These are phyloP conservation scores for Oryza officinalis DNA, from an alignment of 176 grass and related monocot genomes.

Conservation along the genomic window DNA sequence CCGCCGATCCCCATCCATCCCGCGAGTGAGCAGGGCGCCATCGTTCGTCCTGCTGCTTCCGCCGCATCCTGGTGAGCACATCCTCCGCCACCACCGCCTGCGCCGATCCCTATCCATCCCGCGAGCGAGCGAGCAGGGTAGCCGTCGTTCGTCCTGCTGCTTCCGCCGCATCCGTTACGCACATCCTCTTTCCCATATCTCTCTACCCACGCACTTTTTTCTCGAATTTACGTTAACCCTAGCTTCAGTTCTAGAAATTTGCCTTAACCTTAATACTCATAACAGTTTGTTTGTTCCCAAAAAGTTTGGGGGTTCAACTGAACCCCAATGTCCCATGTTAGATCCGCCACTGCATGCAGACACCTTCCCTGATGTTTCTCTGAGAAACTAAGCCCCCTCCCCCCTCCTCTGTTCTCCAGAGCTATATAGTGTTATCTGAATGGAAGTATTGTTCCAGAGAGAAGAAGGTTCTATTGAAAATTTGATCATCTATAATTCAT, in stretches of 20 bases:
- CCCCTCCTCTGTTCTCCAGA: slow-evolving; percentile 14
- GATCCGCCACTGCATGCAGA: neutral
- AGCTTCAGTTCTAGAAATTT: too few species aligned
- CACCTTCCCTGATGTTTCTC: neutral
- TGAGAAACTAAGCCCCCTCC: neutral
- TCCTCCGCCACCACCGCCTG: too few species aligned
- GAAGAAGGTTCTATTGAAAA: neutral
- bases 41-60: neutral
- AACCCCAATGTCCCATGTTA: neutral
- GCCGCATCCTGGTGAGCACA: too few species aligned
- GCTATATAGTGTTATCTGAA: slow-evolving; percentile 13
- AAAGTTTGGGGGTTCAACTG: too few species aligned
- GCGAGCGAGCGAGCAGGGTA: neutral
- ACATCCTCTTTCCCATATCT: neutral
- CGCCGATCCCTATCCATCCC: neutral
- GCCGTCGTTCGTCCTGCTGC: neutral
- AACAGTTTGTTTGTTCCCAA: too few species aligned
- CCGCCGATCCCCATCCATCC: too few species aligned
- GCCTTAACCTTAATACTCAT: too few species aligned
- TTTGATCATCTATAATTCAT: neutral
- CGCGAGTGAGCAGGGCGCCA: too few species aligned
- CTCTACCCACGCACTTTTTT: neutral
- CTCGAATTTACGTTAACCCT: too few species aligned
- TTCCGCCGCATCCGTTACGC: neutral
- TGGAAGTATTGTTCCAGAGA: slow-evolving; percentile 25